Percentiles rank a stretch among this genome's conserved stretches.
Evolutionary conservation across 495 filamentous ascomycete genomes (phyloP).

Genomic region (Neurospora sp.): DNA sequence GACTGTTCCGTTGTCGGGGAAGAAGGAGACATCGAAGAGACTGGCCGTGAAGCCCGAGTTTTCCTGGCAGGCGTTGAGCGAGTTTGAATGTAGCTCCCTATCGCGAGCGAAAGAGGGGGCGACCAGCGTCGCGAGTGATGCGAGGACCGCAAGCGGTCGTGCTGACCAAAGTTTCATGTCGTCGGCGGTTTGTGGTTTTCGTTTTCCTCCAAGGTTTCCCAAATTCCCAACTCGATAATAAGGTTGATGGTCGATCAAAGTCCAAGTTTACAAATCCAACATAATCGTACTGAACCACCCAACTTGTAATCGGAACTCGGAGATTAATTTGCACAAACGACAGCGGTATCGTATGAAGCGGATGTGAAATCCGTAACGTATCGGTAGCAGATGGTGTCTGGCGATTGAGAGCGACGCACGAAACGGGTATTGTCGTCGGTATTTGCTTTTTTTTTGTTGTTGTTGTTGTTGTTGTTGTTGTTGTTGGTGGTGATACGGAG

Average conservation of each 20-base stretch:
- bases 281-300: not conserved
- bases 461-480: not conserved
- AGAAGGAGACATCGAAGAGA: slow-evolving; percentile 73
- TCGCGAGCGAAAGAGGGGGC: slow-evolving; percentile 21
- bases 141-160: slow-evolving; percentile 24
- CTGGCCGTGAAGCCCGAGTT: slow-evolving; percentile 74
- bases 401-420: not conserved
- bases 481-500: not conserved
- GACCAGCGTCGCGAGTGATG: slow-evolving; percentile 23
- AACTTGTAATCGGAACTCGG: not conserved
- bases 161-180: not conserved
- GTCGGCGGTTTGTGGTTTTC: not conserved
- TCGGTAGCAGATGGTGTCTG: not conserved
- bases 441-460: not conserved
- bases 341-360: not conserved
- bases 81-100: slow-evolving; percentile 54
- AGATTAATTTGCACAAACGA: not conserved
- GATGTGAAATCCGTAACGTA: not conserved
- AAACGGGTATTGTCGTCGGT: not conserved
- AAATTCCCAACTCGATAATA: not conserved
- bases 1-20: slow-evolving; percentile 62
- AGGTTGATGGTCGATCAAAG: not conserved
- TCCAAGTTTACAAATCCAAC: not conserved
- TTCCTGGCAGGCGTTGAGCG: slow-evolving; percentile 66
- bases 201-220: not conserved